Conservation (phyloP, 2,329 filamentous ascomycete genomes). For the Penicillium hesseltinei region DNA sequence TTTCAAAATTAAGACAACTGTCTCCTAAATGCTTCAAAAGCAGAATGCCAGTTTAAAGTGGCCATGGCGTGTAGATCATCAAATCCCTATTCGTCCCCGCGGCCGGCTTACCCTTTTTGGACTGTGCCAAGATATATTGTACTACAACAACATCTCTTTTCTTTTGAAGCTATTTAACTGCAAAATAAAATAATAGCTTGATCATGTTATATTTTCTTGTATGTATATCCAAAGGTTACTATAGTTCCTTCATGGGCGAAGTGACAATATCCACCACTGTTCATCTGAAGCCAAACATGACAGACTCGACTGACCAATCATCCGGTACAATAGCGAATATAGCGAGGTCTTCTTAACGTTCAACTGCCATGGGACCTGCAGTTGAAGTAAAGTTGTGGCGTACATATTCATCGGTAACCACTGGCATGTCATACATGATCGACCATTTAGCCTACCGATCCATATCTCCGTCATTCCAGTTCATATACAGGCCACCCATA, state of each 20-base stretch:
- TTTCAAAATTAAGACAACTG: no score
- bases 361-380: neutral
- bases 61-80: no score
- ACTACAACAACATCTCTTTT: neutral
- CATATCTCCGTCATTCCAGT: neutral
- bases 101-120: neutral
- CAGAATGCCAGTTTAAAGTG: no score
- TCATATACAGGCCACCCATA: neutral
- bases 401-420: neutral
- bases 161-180: neutral
- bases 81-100: no score
- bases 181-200: neutral
- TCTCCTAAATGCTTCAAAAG: no score
- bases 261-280: neutral
- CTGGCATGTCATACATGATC: neutral
- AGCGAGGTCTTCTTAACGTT: neutral
- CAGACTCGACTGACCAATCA: neutral
- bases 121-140: neutral
- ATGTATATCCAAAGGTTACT: neutral
- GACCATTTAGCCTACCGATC: neutral
- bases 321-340: slow-evolving; percentile 1
- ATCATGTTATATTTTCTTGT: neutral
- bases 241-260: neutral
- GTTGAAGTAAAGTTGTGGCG: neutral
- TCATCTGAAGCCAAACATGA: neutral